A percentile compares a stretch with the other conserved stretches of the same genome.
Evolutionary conservation across 192 early-diverging fungal genomes (phyloP).

Genomic region (Coemansia sp.): DNA sequence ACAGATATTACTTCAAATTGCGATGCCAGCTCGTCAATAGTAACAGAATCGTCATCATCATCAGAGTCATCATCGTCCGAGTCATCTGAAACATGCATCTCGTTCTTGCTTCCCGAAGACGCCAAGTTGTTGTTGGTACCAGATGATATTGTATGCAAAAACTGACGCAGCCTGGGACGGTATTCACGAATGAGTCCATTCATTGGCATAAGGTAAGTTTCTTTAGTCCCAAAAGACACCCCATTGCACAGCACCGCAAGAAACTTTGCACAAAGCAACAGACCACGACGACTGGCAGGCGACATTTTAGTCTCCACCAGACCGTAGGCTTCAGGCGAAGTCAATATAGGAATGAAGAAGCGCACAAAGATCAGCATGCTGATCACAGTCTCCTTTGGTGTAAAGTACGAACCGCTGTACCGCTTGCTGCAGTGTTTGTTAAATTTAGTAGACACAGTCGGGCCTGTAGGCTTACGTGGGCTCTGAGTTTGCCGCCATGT

Average conservation of each 20-base stretch:
- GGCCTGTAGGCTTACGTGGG: constrained; percentile 33
- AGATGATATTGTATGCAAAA: constrained; percentile 64
- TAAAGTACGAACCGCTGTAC: constrained; percentile 56
- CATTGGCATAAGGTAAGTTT: constrained; percentile 83
- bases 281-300: constrained; percentile 72
- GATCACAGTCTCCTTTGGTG: constrained; percentile 63
- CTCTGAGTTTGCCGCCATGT: constrained; percentile 36
- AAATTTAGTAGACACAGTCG: constrained; percentile 18
- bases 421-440: constrained; percentile 43
- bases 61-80: constrained; percentile 12
- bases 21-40: constrained; percentile 50
- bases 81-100: background rate
- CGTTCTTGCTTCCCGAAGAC: background rate
- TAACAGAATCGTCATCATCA: constrained; percentile 25
- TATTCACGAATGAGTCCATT: constrained; percentile 86
- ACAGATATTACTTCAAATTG: constrained; percentile 45
- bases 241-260: constrained; percentile 95
- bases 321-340: constrained; percentile 81
- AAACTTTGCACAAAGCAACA: constrained; percentile 87
- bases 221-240: constrained; percentile 90
- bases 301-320: constrained; percentile 62
- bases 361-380: constrained; percentile 88
- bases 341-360: constrained; percentile 93
- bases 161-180: constrained; percentile 74
- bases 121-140: background rate